Conservation (phyloP, 345 rosid genomes). For the Dipteronia dyeriana region DNA sequence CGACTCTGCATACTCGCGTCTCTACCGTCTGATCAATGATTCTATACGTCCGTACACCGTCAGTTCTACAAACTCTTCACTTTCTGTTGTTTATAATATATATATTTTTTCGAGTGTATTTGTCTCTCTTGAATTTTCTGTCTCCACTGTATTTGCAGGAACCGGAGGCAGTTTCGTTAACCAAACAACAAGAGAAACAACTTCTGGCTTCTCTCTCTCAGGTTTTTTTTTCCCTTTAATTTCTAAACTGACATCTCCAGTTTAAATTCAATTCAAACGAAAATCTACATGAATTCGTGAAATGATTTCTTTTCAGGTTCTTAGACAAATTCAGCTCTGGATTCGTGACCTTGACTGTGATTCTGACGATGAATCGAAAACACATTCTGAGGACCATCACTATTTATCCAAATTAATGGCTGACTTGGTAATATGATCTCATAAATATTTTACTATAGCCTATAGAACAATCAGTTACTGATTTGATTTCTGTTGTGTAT, state of each 20-base stretch:
- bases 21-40: constrained; percentile 49
- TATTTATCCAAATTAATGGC: constrained; percentile 41
- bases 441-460: not conserved
- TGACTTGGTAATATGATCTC: constrained; percentile 47
- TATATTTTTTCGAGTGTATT: not conserved
- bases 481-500: not conserved
- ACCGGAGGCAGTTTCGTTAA: constrained; percentile 21
- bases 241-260: not conserved
- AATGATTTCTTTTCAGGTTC: constrained; percentile 30
- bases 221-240: constrained; percentile 24
- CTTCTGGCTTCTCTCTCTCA: constrained; percentile 59
- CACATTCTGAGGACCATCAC: constrained; percentile 17
- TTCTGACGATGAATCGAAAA: constrained; percentile 22
- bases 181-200: constrained; percentile 45
- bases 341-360: constrained; percentile 29
- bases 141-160: constrained; percentile 29
- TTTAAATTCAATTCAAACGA: not conserved
- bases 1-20: constrained; percentile 29
- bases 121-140: not conserved
- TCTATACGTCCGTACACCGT: constrained; percentile 40
- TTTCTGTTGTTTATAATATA: not conserved
- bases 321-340: constrained; percentile 51
- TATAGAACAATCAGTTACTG: not conserved
- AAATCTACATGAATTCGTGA: not conserved
- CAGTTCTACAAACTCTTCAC: constrained; percentile 18